phyloP scores from a whole-genome alignment of 2,329 filamentous ascomycete genomes.

The Hansfordia pulvinata region DNA sequence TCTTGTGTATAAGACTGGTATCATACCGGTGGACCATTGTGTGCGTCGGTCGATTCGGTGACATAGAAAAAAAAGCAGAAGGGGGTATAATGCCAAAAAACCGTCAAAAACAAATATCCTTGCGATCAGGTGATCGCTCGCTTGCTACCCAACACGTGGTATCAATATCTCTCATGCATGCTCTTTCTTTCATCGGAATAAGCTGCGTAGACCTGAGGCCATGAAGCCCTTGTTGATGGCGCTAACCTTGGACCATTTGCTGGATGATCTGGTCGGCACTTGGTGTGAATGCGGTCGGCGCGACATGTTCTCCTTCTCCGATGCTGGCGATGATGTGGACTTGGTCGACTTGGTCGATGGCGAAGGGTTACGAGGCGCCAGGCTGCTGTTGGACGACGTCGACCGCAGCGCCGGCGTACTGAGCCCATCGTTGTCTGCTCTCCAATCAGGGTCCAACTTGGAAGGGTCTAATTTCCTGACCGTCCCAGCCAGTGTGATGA shows the following conservation, averaged over 20 bases:
- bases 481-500: conserved; percentile 7
- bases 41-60: too few species aligned
- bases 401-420: conserved; percentile 7
- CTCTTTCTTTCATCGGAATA: conserved; percentile 34
- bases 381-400: conserved; percentile 9
- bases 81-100: too few species aligned
- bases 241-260: conserved; percentile 22
- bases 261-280: conserved; percentile 12
- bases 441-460: conserved; percentile 10
- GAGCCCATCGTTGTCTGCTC: conserved; percentile 6
- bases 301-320: conserved; percentile 14
- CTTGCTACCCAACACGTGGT: too few species aligned
- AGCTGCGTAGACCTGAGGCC: conserved; percentile 26
- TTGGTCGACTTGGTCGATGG: conserved; percentile 6
- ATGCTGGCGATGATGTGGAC: conserved; percentile 9
- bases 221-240: conserved; percentile 22
- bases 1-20: too few species aligned
- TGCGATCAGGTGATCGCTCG: too few species aligned
- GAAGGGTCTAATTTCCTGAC: conserved; percentile 11
- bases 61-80: too few species aligned
- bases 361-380: too few species aligned
- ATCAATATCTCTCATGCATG: too few species aligned
- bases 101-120: too few species aligned
- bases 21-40: too few species aligned
- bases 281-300: conserved; percentile 6